Percentiles rank a stretch among this genome's conserved stretches.
Evolutionary conservation across 306 rosid species (phyloP).

Genomic region (Begonia loranthoides): DNA sequence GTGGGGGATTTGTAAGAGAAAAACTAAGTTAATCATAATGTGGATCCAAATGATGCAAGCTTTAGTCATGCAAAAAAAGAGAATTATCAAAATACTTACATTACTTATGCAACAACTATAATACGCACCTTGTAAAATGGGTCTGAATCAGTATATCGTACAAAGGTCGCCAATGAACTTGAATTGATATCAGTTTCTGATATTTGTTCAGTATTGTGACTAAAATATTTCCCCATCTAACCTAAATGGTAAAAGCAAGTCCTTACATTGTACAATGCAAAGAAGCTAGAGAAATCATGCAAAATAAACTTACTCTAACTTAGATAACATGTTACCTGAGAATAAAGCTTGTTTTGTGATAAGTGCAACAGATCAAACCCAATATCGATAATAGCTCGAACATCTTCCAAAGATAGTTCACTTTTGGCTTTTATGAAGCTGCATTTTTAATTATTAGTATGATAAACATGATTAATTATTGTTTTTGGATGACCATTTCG

Average conservation of each 20-base stretch:
- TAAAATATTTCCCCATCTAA: conserved; percentile 93
- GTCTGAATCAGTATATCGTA: conserved; percentile 69
- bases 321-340: conserved; percentile 51
- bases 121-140: conserved; percentile 82
- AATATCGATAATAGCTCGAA: conserved; percentile 35
- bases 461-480: no score
- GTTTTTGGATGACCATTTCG: no score
- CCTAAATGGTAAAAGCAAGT: conserved; percentile 49
- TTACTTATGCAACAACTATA: background rate
- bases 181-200: conserved; percentile 60
- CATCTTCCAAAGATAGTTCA: conserved; percentile 77
- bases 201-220: conserved; percentile 75
- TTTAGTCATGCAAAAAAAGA: no score
- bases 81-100: no score
- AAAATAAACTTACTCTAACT: conserved; percentile 15
- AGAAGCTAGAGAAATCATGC: conserved; percentile 2
- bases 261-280: conserved; percentile 15
- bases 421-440: conserved; percentile 93
- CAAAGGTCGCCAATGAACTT: conserved; percentile 73
- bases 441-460: conserved; percentile 10
- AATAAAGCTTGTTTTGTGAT: conserved; percentile 72
- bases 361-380: conserved; percentile 65
- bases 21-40: no score
- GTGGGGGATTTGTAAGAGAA: background rate
- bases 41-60: no score